phyloP scores from a whole-genome alignment of 1,139 yeast species.

The Scheffersomyces quercinus region DNA sequence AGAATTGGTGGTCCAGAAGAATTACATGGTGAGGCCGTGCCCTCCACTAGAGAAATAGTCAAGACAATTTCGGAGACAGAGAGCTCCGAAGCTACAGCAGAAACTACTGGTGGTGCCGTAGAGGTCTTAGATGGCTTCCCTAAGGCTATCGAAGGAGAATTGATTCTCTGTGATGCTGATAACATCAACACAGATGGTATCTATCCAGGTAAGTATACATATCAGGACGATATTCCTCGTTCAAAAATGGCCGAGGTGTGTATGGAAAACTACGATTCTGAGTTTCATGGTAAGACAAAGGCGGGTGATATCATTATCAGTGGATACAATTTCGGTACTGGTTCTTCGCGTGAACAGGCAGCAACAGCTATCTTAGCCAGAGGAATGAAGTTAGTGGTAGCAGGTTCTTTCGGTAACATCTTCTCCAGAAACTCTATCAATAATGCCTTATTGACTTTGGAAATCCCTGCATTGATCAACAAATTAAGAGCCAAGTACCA shows the following conservation, averaged over 20 bases:
- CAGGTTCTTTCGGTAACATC: slow-evolving; percentile 97
- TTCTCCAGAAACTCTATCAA: slow-evolving; percentile 94
- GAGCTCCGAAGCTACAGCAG: slow-evolving; percentile 25
- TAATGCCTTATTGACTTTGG: slow-evolving; percentile 90
- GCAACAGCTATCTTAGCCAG: slow-evolving; percentile 95
- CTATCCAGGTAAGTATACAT: slow-evolving; percentile 97
- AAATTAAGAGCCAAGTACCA: slow-evolving; percentile 69
- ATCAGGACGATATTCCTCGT: slow-evolving; percentile 92
- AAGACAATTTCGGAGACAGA: slow-evolving; percentile 35
- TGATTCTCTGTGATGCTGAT: slow-evolving; percentile 94
- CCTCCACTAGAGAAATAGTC: slow-evolving; percentile 46
- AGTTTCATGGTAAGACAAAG: slow-evolving; percentile 75
- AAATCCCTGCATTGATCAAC: slow-evolving; percentile 83
- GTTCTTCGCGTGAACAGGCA: slow-evolving; percentile 99
- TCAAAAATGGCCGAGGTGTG: slow-evolving; percentile 98
- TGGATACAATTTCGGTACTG: slow-evolving; percentile 97
- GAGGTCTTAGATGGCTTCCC: slow-evolving; percentile 91
- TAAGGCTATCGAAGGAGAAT: slow-evolving; percentile 80
- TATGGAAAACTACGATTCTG: slow-evolving; percentile 97
- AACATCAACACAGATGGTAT: slow-evolving; percentile 98
- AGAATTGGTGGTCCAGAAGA: slow-evolving; percentile 92
- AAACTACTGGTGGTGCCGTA: slow-evolving; percentile 45
- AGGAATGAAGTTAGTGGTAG: slow-evolving; percentile 88
- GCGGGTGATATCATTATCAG: slow-evolving; percentile 88
- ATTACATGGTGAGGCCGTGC: slow-evolving; percentile 58